A percentile compares a stretch with the other conserved stretches of the same genome.
Evolutionary conservation across 495 filamentous ascomycete species (phyloP).

Genomic region (Neurospora discreta): DNA sequence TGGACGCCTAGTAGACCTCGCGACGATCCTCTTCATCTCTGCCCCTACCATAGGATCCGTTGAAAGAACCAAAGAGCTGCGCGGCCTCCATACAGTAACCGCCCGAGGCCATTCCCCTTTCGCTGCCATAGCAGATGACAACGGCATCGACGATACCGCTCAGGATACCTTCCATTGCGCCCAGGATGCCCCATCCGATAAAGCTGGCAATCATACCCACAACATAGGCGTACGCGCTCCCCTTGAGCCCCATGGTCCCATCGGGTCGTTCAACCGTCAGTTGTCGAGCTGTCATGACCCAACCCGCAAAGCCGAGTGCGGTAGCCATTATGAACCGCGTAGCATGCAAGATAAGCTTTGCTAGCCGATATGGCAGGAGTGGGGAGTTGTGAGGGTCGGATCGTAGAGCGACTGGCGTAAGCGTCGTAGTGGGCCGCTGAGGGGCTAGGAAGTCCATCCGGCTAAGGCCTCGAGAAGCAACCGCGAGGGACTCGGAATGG

Average conservation of each 20-base stretch:
- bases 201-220: constrained; percentile 83
- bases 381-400: constrained; percentile 34
- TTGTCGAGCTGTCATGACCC: constrained; percentile 83
- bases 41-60: neutral
- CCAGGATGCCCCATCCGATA: constrained; percentile 90
- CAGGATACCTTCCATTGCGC: constrained; percentile 89
- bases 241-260: constrained; percentile 42
- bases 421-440: constrained; percentile 47
- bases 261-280: constrained; percentile 42
- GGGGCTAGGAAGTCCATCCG: constrained; percentile 64
- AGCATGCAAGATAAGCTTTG: constrained; percentile 84
- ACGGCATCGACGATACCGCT: constrained; percentile 86
- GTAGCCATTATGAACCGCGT: constrained; percentile 81
- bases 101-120: constrained; percentile 54
- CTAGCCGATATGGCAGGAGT: constrained; percentile 65
- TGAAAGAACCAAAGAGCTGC: constrained; percentile 52
- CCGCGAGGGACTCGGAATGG: constrained; percentile 69
- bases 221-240: constrained; percentile 92
- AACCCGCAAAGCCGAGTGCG: constrained; percentile 86
- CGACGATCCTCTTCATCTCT: neutral
- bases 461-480: constrained; percentile 63
- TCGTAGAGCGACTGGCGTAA: constrained; percentile 46
- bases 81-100: constrained; percentile 84
- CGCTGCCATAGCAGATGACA: constrained; percentile 88
- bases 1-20: neutral